Evolutionary conservation across 2,329 filamentous ascomycete genomes (phyloP), one percentile per base, ranked within the genome.

Genomic region (Cladosporium halotolerans): DNA sequence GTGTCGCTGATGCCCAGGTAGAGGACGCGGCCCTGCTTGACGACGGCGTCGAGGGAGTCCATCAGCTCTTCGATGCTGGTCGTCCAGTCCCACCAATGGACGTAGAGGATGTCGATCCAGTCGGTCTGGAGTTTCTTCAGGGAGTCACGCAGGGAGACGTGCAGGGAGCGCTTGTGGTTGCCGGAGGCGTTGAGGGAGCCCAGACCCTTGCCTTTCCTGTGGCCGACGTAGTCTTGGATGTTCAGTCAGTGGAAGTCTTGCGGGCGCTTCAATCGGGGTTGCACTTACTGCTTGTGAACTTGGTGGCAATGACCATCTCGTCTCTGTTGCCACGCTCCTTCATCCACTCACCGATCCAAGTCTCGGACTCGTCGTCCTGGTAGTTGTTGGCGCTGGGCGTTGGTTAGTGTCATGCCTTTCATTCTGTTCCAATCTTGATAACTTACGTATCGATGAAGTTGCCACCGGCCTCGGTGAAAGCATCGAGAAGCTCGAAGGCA

Each of bases 21-120:
- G 11, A 76, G 55, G 1, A 76, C 72, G 54, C 73, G 71, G 48
- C 73, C 69, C 4, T 63, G 54, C 19, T 64, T 65, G 48, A 74
- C 66, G 32, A 76, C 64, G 45, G 66, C 64, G 57, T 76, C 69
- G 28, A 76, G 69, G 0, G 77, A 77, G 55, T 86, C 81, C 85
- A 88, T 88, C 43, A 88, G 49, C 62, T 88, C 84, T 0, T 79
- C 74, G 45, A 87, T 80, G 0, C 76, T 78, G 19, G 80, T 82
- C n/a, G 76, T 80, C 62, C 77, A 84, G 65, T 87, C 84, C 82
- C 83, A 88, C 57, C 70, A 64, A 55, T 74, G 72, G 32, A 67
- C 57, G 46, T 65, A 66, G 9, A 66, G 58, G 42, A 86, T 64
- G 62, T 89, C 86, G 54, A 89, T 81, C 63, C 88, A 89, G 49